phyloP scores from a whole-genome alignment of 139 green algal genomes.

The Zygnema cylindricum region DNA sequence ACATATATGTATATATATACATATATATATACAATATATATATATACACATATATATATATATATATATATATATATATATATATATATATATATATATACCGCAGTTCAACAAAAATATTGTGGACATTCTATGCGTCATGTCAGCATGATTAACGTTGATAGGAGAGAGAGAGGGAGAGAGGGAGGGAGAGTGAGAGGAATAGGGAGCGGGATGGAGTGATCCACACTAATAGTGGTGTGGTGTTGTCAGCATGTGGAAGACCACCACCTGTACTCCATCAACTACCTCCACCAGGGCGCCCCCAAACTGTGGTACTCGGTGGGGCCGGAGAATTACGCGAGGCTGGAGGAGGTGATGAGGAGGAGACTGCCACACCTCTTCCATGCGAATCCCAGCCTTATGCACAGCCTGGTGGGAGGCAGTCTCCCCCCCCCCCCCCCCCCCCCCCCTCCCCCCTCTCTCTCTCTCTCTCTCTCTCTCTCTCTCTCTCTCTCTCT shows the following conservation, averaged over 20 bases:
- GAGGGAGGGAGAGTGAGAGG: too few relatives aligned
- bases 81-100: too few relatives aligned
- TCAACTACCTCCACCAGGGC: constrained; percentile 78
- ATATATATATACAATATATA: too few relatives aligned
- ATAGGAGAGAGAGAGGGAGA: too few relatives aligned
- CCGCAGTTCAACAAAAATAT: too few relatives aligned
- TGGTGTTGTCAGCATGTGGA: constrained; percentile 85
- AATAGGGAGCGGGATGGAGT: too few relatives aligned
- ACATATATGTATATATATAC: too few relatives aligned
- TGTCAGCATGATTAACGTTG: too few relatives aligned
- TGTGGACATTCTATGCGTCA: too few relatives aligned
- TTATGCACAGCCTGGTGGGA: constrained; percentile 32
- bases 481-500: background rate
- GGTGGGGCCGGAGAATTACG: constrained; percentile 67
- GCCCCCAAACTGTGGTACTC: constrained; percentile 86
- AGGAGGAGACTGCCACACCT: constrained; percentile 34
- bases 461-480: background rate
- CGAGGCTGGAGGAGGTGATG: constrained; percentile 72
- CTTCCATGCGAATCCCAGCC: constrained; percentile 6
- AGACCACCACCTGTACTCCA: constrained; percentile 82
- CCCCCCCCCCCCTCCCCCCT: background rate
- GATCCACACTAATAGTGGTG: too few relatives aligned
- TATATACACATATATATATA: too few relatives aligned
- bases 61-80: too few relatives aligned
- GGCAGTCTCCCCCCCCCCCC: background rate